phyloP scores from a whole-genome alignment of 2,329 filamentous ascomycete genomes.

The Immersiporthe knoxdaviesiana region DNA sequence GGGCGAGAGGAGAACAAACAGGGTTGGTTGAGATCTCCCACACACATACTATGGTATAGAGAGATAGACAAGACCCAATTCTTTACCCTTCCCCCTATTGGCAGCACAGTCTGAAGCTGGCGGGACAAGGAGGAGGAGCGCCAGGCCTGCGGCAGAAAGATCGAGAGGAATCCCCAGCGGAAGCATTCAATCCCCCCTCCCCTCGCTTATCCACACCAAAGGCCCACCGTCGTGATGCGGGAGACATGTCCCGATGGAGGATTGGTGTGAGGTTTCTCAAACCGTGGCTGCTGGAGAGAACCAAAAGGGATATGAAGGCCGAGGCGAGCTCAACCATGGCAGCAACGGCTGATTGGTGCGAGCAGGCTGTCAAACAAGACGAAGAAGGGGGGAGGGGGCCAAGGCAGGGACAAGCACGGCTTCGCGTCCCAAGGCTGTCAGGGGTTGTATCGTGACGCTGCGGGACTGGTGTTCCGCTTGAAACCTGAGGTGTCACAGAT shows the following conservation, averaged over 20 bases:
- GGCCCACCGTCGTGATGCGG: neutral
- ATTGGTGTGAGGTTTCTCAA: conserved; percentile 12
- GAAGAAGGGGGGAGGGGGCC: neutral
- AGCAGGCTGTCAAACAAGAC: conserved; percentile 10
- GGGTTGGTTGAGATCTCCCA: conserved; percentile 10
- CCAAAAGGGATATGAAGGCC: conserved; percentile 6
- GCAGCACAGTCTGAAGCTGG: conserved; percentile 18
- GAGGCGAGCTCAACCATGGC: conserved; percentile 13
- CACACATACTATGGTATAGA: too few relatives aligned
- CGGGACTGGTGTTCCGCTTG: conserved; percentile 46
- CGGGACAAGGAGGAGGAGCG: conserved; percentile 16
- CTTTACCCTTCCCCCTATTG: neutral
- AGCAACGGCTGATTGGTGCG: conserved; percentile 10
- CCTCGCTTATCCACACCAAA: neutral
- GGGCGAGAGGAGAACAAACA: neutral
- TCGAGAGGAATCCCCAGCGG: conserved; percentile 14
- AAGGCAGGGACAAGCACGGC: conserved; percentile 15
- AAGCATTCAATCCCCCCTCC: neutral
- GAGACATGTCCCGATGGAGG: neutral
- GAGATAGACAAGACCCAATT: neutral
- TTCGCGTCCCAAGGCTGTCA: conserved; percentile 26
- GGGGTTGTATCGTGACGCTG: conserved; percentile 36
- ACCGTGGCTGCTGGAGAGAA: conserved; percentile 7
- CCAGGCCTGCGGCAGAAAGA: conserved; percentile 13
- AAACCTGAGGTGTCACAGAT: conserved; percentile 51